Percentiles rank a stretch among this genome's conserved stretches.
These are phyloP conservation scores for Pyracantha coccinea DNA, from an alignment of 331 rosid species.

Conservation along the genomic window DNA sequence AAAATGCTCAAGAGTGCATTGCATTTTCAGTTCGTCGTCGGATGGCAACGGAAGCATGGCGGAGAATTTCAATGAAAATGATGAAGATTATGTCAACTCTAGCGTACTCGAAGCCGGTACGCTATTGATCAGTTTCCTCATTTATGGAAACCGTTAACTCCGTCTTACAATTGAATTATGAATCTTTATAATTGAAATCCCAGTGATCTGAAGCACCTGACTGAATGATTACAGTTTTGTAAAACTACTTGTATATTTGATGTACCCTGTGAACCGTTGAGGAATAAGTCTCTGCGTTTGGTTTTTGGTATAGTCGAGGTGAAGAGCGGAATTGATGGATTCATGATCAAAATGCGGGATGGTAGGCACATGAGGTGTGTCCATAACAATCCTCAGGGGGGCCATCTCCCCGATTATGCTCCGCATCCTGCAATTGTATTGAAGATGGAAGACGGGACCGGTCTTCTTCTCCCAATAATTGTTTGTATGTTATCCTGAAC, in stretches of 20 bases:
- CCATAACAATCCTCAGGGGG: slow-evolving; percentile 95
- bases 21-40: slow-evolving; percentile 66
- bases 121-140: slow-evolving; percentile 14
- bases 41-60: slow-evolving; percentile 76
- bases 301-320: slow-evolving; percentile 72
- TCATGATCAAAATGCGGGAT: slow-evolving; percentile 93
- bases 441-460: slow-evolving; percentile 98
- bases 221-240: neutral
- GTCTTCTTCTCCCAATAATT: slow-evolving; percentile 94
- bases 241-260: neutral
- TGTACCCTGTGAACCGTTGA: neutral
- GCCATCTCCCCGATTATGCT: slow-evolving; percentile 91
- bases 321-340: slow-evolving; percentile 95
- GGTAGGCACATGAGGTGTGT: slow-evolving; percentile 86
- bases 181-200: neutral
- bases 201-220: neutral
- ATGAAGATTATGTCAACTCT: slow-evolving; percentile 82
- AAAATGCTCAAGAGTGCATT: slow-evolving; percentile 44
- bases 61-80: slow-evolving; percentile 77
- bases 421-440: slow-evolving; percentile 98
- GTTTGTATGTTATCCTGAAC: slow-evolving; percentile 62
- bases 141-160: neutral
- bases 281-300: neutral
- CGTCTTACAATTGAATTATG: neutral
- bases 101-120: slow-evolving; percentile 92